These are phyloP conservation scores for Botrytis byssoidea DNA, from an alignment of 2,329 filamentous ascomycete genomes.

Conservation along the genomic window DNA sequence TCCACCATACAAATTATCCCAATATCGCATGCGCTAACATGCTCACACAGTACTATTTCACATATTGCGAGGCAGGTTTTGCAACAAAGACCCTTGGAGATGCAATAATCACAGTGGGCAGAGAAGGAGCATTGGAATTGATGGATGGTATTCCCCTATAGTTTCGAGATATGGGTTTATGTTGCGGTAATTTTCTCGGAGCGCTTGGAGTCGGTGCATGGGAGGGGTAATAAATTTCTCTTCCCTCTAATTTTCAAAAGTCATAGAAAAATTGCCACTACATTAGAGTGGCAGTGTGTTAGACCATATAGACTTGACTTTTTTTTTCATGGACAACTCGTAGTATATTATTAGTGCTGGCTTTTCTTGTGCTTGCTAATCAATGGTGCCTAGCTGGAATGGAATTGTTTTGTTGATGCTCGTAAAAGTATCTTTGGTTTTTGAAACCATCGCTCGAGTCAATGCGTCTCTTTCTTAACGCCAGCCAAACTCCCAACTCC, in stretches of 20 bases:
- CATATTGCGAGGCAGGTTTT: conserved; percentile 73
- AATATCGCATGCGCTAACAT: conserved; percentile 21
- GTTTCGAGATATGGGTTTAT: conserved; percentile 24
- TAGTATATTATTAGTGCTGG: neutral
- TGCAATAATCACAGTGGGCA: conserved; percentile 66
- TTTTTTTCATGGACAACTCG: neutral
- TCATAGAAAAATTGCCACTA: neutral
- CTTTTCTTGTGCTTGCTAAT: neutral
- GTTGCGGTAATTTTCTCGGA: neutral
- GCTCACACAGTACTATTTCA: conserved; percentile 65
- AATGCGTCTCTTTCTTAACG: neutral
- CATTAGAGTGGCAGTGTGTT: neutral
- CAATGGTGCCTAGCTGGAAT: neutral
- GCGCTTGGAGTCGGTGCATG: conserved; percentile 9
- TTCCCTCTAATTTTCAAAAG: neutral
- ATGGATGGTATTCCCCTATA: conserved; percentile 68
- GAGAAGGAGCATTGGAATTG: conserved; percentile 54
- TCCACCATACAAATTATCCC: neutral
- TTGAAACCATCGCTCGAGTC: neutral
- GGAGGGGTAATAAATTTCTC: neutral
- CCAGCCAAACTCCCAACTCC: conserved; percentile 2
- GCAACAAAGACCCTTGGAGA: conserved; percentile 69
- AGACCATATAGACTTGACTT: conserved; percentile 4
- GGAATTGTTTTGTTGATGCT: neutral
- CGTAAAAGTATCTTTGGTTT: neutral